Base-by-base conservation (phyloP, 2,329 filamentous ascomycete genomes). In the Aschersonia sp. region DNA sequence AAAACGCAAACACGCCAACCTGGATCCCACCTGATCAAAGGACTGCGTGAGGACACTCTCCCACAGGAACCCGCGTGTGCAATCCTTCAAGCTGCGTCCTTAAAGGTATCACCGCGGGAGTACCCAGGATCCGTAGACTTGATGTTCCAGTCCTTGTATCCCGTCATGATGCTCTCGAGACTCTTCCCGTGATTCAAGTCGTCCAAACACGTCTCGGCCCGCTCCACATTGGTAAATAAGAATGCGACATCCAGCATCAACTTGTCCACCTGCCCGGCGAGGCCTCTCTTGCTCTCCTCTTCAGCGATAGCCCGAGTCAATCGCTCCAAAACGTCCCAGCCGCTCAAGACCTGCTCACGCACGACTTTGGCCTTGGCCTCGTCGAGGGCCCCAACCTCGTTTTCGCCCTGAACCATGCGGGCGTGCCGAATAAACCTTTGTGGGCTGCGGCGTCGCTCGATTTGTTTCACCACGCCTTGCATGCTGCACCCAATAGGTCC, bases 381-480 rank as follows among this genome's bases (percentile, higher is more conserved):
- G 51, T 62, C 56, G 1, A 76, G 53, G 0, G 50, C 54, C 0
- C 56, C 47, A 4, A 66, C 46, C 44, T 78, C 73, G 4, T 69
- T 62, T 51, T 73, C 71, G 1, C 76, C 79, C 56, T 83, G 76
- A 0, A 70, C 60, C 30, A 83, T 79, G 5, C 78, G 70, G 1
- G 76, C 76, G 30, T 71, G 68, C 1, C 79, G 71, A 11, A 83
- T 64, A 48, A 72, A 71, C 29, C 66, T 66, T 1, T 70, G 67
- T 0, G 78, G 77, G 51, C 74, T 71, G 48, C 69, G 69, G 8
- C 67, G 61, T 37, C 78, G 72, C 51, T 72, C 66, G 1, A 70
- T 61, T 57, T 85, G 76, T 53, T 81, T 81, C 33, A 76, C 70
- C 0, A 82, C 58, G 0, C 81, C 81, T 56, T 84, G 82, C 52